These are phyloP conservation scores for Fusarium metavorans DNA, from an alignment of 2,329 filamentous ascomycete species.

Conservation along the genomic window DNA sequence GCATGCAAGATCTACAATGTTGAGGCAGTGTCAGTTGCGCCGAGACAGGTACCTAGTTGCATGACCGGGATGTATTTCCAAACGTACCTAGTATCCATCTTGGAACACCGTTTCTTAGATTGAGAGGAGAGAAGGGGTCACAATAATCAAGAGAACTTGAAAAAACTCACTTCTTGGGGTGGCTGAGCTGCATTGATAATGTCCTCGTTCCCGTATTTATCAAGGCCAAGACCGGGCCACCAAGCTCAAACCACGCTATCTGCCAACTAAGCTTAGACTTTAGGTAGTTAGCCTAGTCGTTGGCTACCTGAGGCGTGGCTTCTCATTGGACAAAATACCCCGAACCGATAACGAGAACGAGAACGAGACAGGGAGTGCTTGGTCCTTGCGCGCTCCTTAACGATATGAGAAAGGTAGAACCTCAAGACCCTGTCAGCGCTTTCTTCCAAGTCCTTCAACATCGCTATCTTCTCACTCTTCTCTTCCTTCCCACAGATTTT, in stretches of 20 bases:
- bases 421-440: not conserved
- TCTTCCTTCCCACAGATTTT: not conserved
- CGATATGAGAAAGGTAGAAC: not conserved
- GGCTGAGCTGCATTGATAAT: not conserved
- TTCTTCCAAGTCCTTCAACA: not conserved
- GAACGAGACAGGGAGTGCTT: not conserved
- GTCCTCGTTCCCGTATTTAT: not conserved
- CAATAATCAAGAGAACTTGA: not conserved
- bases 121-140: not conserved
- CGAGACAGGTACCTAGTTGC: not conserved
- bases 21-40: not conserved
- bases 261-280: not conserved
- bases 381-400: not conserved
- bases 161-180: not conserved
- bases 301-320: not conserved
- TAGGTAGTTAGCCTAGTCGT: not conserved
- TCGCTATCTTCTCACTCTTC: not conserved
- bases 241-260: not conserved
- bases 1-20: not conserved
- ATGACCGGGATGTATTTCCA: not conserved
- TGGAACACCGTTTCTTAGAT: not conserved
- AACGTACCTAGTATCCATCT: not conserved
- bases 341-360: not conserved
- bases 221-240: not conserved
- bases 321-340: not conserved